Conservation (phyloP, 2,329 filamentous ascomycete species). For the Stromatinia cepivora region DNA sequence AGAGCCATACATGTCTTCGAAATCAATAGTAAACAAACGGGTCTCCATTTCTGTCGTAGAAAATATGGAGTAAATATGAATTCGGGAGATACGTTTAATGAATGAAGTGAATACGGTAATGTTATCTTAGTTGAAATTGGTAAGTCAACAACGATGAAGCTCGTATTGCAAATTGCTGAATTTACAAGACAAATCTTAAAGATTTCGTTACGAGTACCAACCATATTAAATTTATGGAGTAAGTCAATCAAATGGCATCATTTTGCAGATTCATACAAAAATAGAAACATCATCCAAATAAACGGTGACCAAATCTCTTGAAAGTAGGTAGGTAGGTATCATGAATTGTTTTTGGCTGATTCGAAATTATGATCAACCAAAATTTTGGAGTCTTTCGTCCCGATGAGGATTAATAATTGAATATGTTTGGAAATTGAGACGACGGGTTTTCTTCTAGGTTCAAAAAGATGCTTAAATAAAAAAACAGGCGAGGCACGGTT, state of each 20-base stretch:
- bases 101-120: neutral
- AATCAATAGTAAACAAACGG: neutral
- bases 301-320: neutral
- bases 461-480: conserved; percentile 10
- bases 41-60: neutral
- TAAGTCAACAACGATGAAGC: neutral
- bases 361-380: conserved; percentile 19
- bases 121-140: neutral
- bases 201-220: neutral
- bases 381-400: neutral
- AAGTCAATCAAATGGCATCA: neutral
- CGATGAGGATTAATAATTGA: neutral
- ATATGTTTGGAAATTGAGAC: conserved; percentile 1
- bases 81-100: neutral
- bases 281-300: neutral
- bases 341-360: neutral
- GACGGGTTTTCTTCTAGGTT: neutral
- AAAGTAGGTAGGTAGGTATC: too few species aligned
- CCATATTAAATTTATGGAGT: neutral
- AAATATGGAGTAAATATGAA: neutral
- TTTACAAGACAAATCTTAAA: conserved; percentile 5
- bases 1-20: neutral
- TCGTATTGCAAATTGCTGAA: conserved; percentile 13
- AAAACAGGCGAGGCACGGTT: neutral
- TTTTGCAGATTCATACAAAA: neutral